Conservation (phyloP, 352 stramenopile species). For the Globisporangium mamillatum region DNA sequence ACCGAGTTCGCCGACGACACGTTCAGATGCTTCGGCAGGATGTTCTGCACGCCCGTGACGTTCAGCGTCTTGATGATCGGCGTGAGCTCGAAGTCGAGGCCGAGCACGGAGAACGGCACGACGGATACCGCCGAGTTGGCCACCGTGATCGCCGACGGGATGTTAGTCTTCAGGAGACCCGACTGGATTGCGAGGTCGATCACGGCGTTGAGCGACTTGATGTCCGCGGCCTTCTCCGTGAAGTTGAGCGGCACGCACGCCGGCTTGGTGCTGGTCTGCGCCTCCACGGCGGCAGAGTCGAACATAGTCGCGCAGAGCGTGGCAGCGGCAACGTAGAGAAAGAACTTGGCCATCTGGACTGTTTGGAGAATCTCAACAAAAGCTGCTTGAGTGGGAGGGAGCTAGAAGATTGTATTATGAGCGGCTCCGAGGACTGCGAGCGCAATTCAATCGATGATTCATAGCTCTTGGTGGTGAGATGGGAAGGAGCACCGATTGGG, state of each 20-base stretch:
- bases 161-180: slow-evolving; percentile 23
- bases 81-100: slow-evolving; percentile 48
- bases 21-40: slow-evolving; percentile 33
- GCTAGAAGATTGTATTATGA: slow-evolving; percentile 24
- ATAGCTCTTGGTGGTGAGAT: neutral
- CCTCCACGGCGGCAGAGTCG: neutral
- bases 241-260: slow-evolving; percentile 43
- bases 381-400: slow-evolving; percentile 16
- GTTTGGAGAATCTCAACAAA: neutral
- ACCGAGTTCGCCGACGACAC: slow-evolving; percentile 6
- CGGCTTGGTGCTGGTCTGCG: slow-evolving; percentile 23
- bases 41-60: slow-evolving; percentile 40
- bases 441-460: neutral
- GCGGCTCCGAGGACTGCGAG: neutral
- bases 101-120: slow-evolving; percentile 39
- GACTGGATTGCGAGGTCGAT: slow-evolving; percentile 32
- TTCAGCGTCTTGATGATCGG: slow-evolving; percentile 50
- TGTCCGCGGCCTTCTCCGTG: slow-evolving; percentile 35
- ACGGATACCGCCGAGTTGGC: slow-evolving; percentile 23
- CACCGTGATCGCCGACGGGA: slow-evolving; percentile 26
- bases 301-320: slow-evolving; percentile 18
- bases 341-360: slow-evolving; percentile 40
- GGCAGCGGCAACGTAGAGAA: slow-evolving; percentile 24
- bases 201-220: slow-evolving; percentile 48
- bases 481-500: neutral